Conservation (phyloP, 257 asterid genomes). For the Solanum clarkiae region DNA sequence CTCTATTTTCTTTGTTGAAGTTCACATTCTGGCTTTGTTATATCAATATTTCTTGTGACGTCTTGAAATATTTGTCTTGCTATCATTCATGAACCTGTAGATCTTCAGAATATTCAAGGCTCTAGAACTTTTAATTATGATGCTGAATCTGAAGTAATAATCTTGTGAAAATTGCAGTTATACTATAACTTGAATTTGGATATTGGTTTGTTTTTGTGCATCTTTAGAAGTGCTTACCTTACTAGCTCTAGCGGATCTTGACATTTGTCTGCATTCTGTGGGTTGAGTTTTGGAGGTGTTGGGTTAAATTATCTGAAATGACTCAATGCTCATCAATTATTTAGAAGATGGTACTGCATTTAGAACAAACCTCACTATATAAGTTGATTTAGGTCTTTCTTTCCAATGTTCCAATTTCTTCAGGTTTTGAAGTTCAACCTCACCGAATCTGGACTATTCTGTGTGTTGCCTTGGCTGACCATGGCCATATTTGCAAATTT, state of each 20-base stretch:
- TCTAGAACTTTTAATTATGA: background rate
- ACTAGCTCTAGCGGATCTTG: background rate
- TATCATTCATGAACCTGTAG: background rate
- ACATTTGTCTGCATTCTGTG: background rate
- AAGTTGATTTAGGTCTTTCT: background rate
- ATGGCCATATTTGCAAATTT: slow-evolving; percentile 88
- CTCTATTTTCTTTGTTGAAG: background rate
- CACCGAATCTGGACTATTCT: slow-evolving; percentile 78
- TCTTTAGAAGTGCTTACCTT: background rate
- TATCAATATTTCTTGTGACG: background rate
- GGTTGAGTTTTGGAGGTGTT: background rate
- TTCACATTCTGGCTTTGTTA: background rate
- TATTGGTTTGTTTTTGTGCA: background rate
- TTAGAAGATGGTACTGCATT: background rate
- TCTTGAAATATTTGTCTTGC: background rate
- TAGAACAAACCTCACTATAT: background rate
- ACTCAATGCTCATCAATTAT: background rate
- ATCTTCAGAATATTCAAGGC: background rate
- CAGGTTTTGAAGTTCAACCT: slow-evolving; percentile 94
- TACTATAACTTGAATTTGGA: background rate
- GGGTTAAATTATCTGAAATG: background rate
- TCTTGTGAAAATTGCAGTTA: background rate
- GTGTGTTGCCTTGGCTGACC: slow-evolving; percentile 92
- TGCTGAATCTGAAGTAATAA: background rate
- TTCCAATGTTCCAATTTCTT: background rate